phyloP scores from a whole-genome alignment of 1,284 basidiomycete species.

The Cystobasidium slooffiae region DNA sequence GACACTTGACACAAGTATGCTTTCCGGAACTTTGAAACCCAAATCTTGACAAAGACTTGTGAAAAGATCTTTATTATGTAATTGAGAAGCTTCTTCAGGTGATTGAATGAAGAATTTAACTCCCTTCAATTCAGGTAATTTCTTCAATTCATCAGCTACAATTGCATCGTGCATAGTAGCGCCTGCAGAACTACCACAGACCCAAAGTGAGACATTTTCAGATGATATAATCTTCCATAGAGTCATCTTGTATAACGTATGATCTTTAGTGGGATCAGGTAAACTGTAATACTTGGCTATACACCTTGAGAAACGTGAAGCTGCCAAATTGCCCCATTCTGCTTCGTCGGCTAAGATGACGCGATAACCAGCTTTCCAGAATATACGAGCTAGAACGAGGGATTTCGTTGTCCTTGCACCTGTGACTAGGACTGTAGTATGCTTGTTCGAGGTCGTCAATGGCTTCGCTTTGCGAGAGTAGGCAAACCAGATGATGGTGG shows the following conservation, averaged over 20 bases:
- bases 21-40: conserved; percentile 55
- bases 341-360: conserved; percentile 59
- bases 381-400: conserved; percentile 58
- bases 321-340: conserved; percentile 58
- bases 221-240: conserved; percentile 54
- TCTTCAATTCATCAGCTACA: conserved; percentile 53
- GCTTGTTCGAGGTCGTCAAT: conserved; percentile 29
- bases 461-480: conserved; percentile 37
- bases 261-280: conserved; percentile 43
- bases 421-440: conserved; percentile 57
- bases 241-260: conserved; percentile 52
- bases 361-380: conserved; percentile 58
- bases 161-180: conserved; percentile 58
- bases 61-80: conserved; percentile 58
- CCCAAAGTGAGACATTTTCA: conserved; percentile 57
- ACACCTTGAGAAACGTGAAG: conserved; percentile 57
- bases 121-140: conserved; percentile 53
- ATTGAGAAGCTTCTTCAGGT: conserved; percentile 56
- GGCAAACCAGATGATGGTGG: conserved; percentile 47
- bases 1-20: conserved; percentile 55
- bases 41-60: conserved; percentile 56
- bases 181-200: conserved; percentile 59
- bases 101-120: conserved; percentile 57
- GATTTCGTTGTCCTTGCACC: conserved; percentile 60
- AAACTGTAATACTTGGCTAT: conserved; percentile 51